Conservation (phyloP, 2,329 filamentous ascomycete genomes). For the Xylaria arbuscula region DNA sequence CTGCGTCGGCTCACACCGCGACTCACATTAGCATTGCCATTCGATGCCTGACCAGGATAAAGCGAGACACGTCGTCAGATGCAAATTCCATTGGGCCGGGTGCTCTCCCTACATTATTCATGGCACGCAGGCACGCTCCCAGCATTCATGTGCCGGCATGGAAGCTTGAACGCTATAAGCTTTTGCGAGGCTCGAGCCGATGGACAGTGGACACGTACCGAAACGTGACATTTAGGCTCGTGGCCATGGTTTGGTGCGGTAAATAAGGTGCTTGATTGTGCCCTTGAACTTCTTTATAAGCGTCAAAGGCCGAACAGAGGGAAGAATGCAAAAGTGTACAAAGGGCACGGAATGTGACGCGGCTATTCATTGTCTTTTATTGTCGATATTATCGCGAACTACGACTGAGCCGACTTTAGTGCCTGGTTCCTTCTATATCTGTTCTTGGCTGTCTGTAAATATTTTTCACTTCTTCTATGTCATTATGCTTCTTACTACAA, state of each 20-base stretch:
- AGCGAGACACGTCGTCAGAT: slow-evolving; percentile 29
- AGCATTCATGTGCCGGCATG: slow-evolving; percentile 23
- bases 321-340: slow-evolving; percentile 21
- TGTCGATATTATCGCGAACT: slow-evolving; percentile 13
- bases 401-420: background rate
- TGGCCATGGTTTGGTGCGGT: slow-evolving; percentile 14
- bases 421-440: background rate
- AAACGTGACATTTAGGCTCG: slow-evolving; percentile 31
- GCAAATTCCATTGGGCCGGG: slow-evolving; percentile 16
- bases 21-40: background rate
- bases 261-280: background rate
- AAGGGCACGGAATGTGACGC: slow-evolving; percentile 18
- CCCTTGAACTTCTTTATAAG: slow-evolving; percentile 18
- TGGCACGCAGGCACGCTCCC: slow-evolving; percentile 10
- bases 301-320: slow-evolving; percentile 1
- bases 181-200: slow-evolving; percentile 2
- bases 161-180: slow-evolving; percentile 17
- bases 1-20: slow-evolving; percentile 3
- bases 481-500: slow-evolving; percentile 22
- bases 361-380: slow-evolving; percentile 10
- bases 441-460: background rate
- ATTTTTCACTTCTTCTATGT: background rate
- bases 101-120: slow-evolving; percentile 14
- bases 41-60: slow-evolving; percentile 19
- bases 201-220: background rate